Conservation (phyloP, 106 monocot genomes). For the Apostasia ramifera region DNA sequence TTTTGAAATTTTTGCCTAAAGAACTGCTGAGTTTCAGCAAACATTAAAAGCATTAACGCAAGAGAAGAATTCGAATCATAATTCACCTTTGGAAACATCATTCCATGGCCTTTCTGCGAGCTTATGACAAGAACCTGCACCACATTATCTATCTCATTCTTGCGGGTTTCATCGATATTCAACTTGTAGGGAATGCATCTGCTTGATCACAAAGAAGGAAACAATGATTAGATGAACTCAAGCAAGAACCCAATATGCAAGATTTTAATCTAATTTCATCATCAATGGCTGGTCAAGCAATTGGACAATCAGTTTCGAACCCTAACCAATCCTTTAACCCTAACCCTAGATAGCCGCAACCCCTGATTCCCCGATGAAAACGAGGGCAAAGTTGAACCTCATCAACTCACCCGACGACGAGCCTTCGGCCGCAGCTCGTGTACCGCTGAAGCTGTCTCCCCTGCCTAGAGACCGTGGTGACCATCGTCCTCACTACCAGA, state of each 20-base stretch:
- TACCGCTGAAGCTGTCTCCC: constrained; percentile 13
- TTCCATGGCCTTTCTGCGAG: constrained; percentile 55
- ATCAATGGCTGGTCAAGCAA: neutral
- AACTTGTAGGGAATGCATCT: constrained; percentile 70
- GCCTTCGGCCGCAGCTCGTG: constrained; percentile 7
- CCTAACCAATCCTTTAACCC: neutral
- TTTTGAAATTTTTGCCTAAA: neutral
- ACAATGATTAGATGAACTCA: constrained; percentile 4
- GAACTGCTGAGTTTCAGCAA: neutral
- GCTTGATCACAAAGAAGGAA: neutral
- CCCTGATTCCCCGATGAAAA: no score
- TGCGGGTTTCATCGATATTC: constrained; percentile 1
- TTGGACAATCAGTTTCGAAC: no score
- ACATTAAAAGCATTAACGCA: neutral
- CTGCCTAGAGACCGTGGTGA: neutral
- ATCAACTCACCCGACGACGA: constrained; percentile 9
- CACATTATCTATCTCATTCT: constrained; percentile 13
- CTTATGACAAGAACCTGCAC: constrained; percentile 65
- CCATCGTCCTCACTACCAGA: constrained; percentile 4
- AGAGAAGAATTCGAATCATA: neutral
- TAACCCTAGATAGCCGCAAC: neutral
- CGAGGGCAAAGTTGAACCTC: neutral
- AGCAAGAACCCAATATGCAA: neutral
- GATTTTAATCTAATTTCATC: neutral
- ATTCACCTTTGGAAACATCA: constrained; percentile 75